Conservation (phyloP, 768 basidiomycete species). For the Boletus eberwhitei region DNA sequence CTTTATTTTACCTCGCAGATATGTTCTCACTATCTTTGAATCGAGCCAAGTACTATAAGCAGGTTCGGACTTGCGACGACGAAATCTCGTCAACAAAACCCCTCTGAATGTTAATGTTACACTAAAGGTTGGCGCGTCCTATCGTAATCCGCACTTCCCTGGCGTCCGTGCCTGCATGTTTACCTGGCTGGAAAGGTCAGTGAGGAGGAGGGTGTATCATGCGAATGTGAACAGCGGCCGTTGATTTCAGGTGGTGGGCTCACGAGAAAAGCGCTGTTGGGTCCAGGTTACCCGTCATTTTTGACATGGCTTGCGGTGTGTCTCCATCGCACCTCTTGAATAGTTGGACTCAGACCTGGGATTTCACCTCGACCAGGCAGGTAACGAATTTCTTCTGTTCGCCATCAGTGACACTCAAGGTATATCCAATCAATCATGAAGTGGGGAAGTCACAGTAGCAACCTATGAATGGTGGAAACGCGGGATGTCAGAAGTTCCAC, state of each 20-base stretch:
- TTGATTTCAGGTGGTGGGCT: conserved; percentile 23
- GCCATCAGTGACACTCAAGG: conserved; percentile 23
- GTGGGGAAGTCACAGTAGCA: conserved; percentile 62
- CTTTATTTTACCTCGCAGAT: background rate
- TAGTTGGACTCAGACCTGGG: background rate
- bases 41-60: conserved; percentile 25
- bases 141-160: conserved; percentile 72
- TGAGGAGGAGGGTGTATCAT: background rate
- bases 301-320: conserved; percentile 31
- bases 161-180: conserved; percentile 56
- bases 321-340: background rate
- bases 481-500: conserved; percentile 26
- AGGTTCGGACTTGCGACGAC: conserved; percentile 15
- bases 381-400: conserved; percentile 8
- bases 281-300: conserved; percentile 20
- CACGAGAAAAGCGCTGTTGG: conserved; percentile 13
- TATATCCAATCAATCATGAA: conserved; percentile 21
- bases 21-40: conserved; percentile 2
- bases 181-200: conserved; percentile 50
- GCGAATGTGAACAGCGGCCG: conserved; percentile 12
- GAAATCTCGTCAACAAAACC: background rate
- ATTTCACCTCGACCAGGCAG: conserved; percentile 18
- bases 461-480: conserved; percentile 59
- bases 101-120: background rate
- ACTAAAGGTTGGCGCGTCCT: conserved; percentile 55